Base-by-base conservation (phyloP, 2,329 filamentous ascomycete genomes). In the Clonostachys solani region DNA sequence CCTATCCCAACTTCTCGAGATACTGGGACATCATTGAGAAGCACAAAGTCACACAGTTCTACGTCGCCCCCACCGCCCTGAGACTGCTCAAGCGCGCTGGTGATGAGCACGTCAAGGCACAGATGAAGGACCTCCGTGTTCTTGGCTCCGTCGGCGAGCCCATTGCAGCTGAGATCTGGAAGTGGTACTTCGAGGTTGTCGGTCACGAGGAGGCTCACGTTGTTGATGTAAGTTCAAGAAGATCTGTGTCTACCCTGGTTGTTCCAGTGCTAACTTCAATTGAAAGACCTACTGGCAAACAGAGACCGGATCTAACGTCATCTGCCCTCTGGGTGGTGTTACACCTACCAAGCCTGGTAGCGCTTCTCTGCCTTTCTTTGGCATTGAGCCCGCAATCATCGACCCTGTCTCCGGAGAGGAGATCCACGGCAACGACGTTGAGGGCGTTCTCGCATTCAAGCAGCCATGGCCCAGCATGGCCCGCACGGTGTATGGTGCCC, bases 1-100 rank as follows among this genome's bases (percentile, higher is more conserved):
- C 92, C 44, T 97, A 97, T 68, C 94, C 94, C 60, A 87, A 95
- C 76, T 99, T 96, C 76, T 96, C 92, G 48, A 84, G 94, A 57
- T 99, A 99, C 77, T 99, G 94, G 94, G 92, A 97, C 56, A 94
- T 97, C 46, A 92, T 97, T 66, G 89, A 92, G 59, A 90, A 95
- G 77, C 87, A 99, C 75, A 80, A 88, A 55, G 88, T 99, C 55
- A 96, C 92, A 17, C 94, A 99, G 61, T 99, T 99, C 75, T 99
- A 99, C 66, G 94, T 97, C 51, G 94, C 94, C 2, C 94, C 94
- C 18, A 99, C 94, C 19, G 94, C 94, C 12, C 75, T 99, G 67
- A 83, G 94, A 58, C 71, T 99, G 58, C 77, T 99, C 60, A 99
- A 99, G 83, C 89, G 94, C 56, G 94, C 94, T 33, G 94, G 94